phyloP scores from a whole-genome alignment of 78 protist species.

The Dictyostelium capitatum region DNA sequence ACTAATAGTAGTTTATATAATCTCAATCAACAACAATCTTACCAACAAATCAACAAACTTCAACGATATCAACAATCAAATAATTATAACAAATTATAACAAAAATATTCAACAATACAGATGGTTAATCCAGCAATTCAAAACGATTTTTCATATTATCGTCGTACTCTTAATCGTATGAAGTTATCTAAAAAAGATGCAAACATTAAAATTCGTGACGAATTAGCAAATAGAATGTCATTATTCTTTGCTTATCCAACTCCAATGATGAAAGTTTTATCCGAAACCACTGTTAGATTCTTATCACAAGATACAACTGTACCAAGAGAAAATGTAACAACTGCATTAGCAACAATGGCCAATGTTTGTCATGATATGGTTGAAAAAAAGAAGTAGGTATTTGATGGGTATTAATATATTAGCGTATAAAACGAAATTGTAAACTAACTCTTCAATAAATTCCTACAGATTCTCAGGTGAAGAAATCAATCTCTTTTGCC shows the following conservation, averaged over 20 bases:
- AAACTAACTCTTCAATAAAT: too few relatives aligned
- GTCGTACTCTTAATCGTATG: conserved; percentile 89
- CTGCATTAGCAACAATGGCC: conserved; percentile 82
- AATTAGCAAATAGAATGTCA: conserved; percentile 90
- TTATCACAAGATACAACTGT: conserved; percentile 78
- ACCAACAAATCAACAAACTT: neutral
- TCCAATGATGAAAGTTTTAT: conserved; percentile 89
- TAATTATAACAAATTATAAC: neutral
- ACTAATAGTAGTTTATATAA: neutral
- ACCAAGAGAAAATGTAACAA: conserved; percentile 84
- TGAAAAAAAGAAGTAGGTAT: conserved; percentile 58
- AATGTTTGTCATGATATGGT: conserved; percentile 89
- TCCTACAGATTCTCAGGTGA: conserved; percentile 38
- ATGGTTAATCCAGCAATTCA: conserved; percentile 92
- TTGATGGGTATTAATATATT: too few relatives aligned
- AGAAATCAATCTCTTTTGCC: conserved; percentile 86
- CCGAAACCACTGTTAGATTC: conserved; percentile 86
- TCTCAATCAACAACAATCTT: neutral
- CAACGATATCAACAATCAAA: neutral
- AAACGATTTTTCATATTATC: conserved; percentile 91
- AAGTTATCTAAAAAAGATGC: conserved; percentile 78
- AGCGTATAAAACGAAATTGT: too few relatives aligned
- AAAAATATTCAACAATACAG: conserved; percentile 32
- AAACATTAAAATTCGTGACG: conserved; percentile 89
- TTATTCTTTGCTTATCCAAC: conserved; percentile 92